Percentiles rank a stretch among this genome's conserved stretches.
Conservation (phyloP, 2,329 filamentous ascomycete species). For the Daldinia eschscholtzii region DNA sequence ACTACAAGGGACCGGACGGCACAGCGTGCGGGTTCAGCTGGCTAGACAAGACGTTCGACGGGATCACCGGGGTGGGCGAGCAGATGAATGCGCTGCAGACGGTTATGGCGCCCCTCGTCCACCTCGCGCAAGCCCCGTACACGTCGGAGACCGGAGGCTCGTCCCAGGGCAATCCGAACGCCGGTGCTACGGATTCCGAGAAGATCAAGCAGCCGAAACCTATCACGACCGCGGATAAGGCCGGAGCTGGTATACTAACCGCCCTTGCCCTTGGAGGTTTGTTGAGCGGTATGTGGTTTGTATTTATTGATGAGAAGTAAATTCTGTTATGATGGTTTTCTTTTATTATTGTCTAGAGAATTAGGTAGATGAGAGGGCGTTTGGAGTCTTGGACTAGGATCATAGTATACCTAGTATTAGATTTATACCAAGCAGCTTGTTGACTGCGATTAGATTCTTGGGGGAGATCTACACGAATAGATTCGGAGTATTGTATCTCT, state of each 20-base stretch:
- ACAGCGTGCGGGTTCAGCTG: conserved; percentile 66
- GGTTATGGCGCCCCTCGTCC: conserved; percentile 61
- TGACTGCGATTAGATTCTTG: not conserved
- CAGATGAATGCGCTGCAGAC: conserved; percentile 67
- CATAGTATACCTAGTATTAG: not conserved
- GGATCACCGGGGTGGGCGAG: conserved; percentile 66
- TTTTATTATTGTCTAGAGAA: not conserved
- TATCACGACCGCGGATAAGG: conserved; percentile 50
- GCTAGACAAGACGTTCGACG: conserved; percentile 60
- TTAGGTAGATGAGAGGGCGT: conserved; percentile 5
- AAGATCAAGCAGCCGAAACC: conserved; percentile 43
- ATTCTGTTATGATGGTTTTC: not conserved
- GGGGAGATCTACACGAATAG: not conserved
- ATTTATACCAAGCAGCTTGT: not conserved
- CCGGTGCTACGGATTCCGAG: conserved; percentile 42
- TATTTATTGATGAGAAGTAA: conserved; percentile 31
- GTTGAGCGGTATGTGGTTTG: conserved; percentile 33
- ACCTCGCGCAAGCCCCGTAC: conserved; percentile 37
- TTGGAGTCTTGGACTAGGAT: not conserved
- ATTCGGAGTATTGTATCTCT: not conserved
- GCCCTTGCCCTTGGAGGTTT: conserved; percentile 40
- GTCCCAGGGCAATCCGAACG: conserved; percentile 47
- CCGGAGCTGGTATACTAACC: conserved; percentile 50
- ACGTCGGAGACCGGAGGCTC: conserved; percentile 46
- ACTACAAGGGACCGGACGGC: conserved; percentile 39